Conservation (phyloP, 2,329 filamentous ascomycete genomes). For the Hirsutella rhossiliensis region DNA sequence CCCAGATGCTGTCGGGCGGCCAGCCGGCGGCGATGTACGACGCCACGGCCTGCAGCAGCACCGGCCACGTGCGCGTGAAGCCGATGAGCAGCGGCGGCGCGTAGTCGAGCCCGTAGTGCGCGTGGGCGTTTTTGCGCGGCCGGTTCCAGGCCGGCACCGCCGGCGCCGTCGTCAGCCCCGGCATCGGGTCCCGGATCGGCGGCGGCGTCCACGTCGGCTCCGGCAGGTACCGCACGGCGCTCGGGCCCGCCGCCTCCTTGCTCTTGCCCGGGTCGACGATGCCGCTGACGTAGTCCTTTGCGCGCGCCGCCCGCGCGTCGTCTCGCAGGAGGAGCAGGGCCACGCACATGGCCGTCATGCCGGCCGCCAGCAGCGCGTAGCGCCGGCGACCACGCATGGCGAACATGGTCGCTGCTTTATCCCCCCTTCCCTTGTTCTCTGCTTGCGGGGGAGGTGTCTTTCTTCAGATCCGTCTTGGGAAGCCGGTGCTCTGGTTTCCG, state of each 20-base stretch:
- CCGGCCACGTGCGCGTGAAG: slow-evolving; percentile 44
- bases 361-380: not conserved
- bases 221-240: slow-evolving; percentile 15
- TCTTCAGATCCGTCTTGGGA: no score
- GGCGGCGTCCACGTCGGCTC: slow-evolving; percentile 20
- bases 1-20: slow-evolving; percentile 42
- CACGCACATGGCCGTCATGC: not conserved
- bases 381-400: not conserved
- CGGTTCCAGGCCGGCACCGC: slow-evolving; percentile 32
- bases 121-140: slow-evolving; percentile 23
- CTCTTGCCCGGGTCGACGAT: not conserved
- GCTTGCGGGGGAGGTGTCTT: not conserved
- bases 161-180: slow-evolving; percentile 23
- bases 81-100: slow-evolving; percentile 43
- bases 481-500: no score
- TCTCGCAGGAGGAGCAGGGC: not conserved
- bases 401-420: not conserved
- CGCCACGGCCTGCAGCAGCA: slow-evolving; percentile 42
- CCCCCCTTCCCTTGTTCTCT: no score
- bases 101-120: slow-evolving; percentile 22
- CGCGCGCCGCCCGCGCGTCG: no score
- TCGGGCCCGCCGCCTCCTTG: not conserved
- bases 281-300: not conserved
- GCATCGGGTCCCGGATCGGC: slow-evolving; percentile 29
- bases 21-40: slow-evolving; percentile 47